These are phyloP conservation scores for Fusarium aywerte DNA, from an alignment of 2,329 filamentous ascomycete species.

Conservation along the genomic window DNA sequence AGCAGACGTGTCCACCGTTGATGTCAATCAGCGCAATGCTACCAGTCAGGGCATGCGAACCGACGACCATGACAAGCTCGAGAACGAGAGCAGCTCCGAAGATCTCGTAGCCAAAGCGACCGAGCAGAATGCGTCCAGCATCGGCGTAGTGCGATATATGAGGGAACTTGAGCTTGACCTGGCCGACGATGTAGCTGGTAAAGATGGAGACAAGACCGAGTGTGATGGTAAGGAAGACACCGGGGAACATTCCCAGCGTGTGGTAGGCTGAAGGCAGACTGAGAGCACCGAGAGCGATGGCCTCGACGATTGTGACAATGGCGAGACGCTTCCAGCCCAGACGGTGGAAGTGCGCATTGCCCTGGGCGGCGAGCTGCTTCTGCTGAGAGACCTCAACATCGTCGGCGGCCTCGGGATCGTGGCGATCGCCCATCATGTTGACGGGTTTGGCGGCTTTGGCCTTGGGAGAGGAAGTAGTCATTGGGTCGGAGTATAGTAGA, in stretches of 20 bases:
- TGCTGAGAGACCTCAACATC: conserved; percentile 34
- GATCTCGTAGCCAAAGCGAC: conserved; percentile 69
- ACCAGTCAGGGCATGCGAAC: conserved; percentile 77
- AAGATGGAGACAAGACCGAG: conserved; percentile 60
- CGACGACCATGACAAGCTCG: conserved; percentile 76
- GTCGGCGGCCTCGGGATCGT: conserved; percentile 18
- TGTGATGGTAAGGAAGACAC: conserved; percentile 55
- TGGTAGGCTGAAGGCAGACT: conserved; percentile 64
- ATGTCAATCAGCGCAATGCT: conserved; percentile 74
- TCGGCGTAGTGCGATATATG: conserved; percentile 56
- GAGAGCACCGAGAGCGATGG: conserved; percentile 34
- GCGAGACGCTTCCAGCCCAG: conserved; percentile 39
- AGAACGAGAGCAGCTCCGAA: conserved; percentile 69
- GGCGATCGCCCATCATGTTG: conserved; percentile 33
- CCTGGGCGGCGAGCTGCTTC: conserved; percentile 33
- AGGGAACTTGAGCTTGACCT: conserved; percentile 62
- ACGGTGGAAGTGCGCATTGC: conserved; percentile 38
- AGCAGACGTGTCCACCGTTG: conserved; percentile 60
- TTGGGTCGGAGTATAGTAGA: conserved; percentile 11
- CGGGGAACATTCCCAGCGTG: conserved; percentile 63
- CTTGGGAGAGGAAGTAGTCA: conserved; percentile 13
- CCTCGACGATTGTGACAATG: conserved; percentile 37
- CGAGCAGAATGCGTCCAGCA: conserved; percentile 67
- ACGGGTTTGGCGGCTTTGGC: conserved; percentile 7
- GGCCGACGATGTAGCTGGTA: conserved; percentile 59